A percentile compares a stretch with the other conserved stretches of the same genome.
Conservation (phyloP, 2,329 filamentous ascomycete genomes). For the Coniochaeta ligniaria region DNA sequence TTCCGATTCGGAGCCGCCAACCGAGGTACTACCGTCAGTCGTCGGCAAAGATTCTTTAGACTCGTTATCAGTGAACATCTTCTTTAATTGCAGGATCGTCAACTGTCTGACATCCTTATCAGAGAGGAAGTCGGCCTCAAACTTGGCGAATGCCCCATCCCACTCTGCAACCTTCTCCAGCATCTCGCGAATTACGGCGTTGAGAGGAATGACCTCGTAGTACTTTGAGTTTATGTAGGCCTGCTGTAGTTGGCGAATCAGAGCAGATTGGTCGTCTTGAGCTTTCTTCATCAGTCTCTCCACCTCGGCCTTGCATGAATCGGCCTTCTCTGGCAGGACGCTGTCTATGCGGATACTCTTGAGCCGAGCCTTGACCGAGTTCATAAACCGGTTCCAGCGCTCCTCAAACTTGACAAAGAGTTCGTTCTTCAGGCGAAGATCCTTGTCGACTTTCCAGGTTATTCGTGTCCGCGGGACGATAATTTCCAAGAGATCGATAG, state of each 20-base stretch:
- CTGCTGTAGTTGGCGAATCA: constrained; percentile 74
- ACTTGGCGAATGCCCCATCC: constrained; percentile 84
- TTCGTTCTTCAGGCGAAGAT: constrained; percentile 87
- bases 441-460: constrained; percentile 96
- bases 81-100: constrained; percentile 86
- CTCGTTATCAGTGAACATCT: constrained; percentile 88
- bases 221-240: constrained; percentile 92
- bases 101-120: constrained; percentile 94
- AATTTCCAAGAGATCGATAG: constrained; percentile 88
- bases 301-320: constrained; percentile 74
- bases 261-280: constrained; percentile 70
- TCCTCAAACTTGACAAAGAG: constrained; percentile 76
- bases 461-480: constrained; percentile 84
- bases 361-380: constrained; percentile 75
- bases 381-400: constrained; percentile 78
- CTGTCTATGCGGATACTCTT: constrained; percentile 88
- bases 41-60: constrained; percentile 68
- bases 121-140: constrained; percentile 88
- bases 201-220: constrained; percentile 93
- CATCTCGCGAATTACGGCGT: constrained; percentile 80
- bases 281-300: constrained; percentile 71
- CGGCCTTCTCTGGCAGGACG: constrained; percentile 78
- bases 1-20: constrained; percentile 30
- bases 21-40: constrained; percentile 48
- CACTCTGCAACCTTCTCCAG: constrained; percentile 89